Evolutionary conservation across 257 asterid genomes (phyloP), one percentile per base, ranked within the genome.

Genomic region (Cynanchum wilfordii): DNA sequence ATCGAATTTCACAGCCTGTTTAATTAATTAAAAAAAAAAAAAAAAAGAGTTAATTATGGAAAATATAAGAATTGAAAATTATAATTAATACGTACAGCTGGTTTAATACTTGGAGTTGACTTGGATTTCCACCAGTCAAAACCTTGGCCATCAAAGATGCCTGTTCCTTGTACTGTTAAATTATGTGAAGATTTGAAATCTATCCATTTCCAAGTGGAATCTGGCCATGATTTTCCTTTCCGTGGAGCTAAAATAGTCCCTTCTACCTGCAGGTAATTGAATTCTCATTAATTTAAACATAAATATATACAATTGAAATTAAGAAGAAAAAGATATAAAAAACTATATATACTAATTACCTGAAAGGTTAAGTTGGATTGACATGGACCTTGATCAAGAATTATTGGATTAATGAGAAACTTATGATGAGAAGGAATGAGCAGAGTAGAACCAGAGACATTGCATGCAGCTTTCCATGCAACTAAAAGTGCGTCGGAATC

Each of bases 1-100:
- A 27, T 88, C 90, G 84, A 92, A 92, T 83, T 95, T 87, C 89
- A 92, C 67, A n/a, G 90, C 96, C 98, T 92, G 87, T 47, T 42
- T 42, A 7, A 42, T 7, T 45, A 22, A 1, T 5, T 5, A 22
- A 20, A 15, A 12, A 0, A 51, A 10, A 5, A 52, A 2, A 50
- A 4, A 3, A 15, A 50, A 2, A 50, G 15, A 50, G 5, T 16
- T 50, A 15, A 51, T 15, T 51, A 51, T 51, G 19, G 6, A 17
- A 16, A 51, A 16, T 16, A 3, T 17, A 15, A 2, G 5, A 51
- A 40, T 40, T 51, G 1, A 40, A 6, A 7, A 42, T 42, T 0
- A 10, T 7, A 42, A 42, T 7, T 42, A 42, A 7, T 42, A 42
- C 94, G 86, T 86, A 92, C 97, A 5, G 96, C 88, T 69, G 97